phyloP scores from a whole-genome alignment of 208 protist genomes.

The Porcisia hertigi region DNA sequence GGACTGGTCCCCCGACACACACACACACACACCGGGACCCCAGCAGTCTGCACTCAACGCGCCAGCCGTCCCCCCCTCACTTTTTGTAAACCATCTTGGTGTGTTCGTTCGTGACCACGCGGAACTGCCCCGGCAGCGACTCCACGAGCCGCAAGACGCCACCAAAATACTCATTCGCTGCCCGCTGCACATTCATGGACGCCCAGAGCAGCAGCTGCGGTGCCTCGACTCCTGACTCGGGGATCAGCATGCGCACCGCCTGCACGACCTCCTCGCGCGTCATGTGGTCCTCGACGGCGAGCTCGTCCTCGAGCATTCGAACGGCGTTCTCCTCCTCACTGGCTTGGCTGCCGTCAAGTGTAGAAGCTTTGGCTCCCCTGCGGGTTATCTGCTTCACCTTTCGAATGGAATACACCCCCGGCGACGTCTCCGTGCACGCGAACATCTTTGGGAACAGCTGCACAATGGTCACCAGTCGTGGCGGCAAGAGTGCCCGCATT shows the following conservation, averaged over 20 bases:
- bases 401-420: conserved; percentile 70
- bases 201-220: conserved; percentile 76
- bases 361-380: not conserved
- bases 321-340: conserved; percentile 36
- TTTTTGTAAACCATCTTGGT: conserved; percentile 50
- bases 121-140: conserved; percentile 47
- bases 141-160: conserved; percentile 67
- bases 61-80: not conserved
- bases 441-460: conserved; percentile 78
- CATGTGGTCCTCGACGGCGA: conserved; percentile 44
- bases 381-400: conserved; percentile 38
- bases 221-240: conserved; percentile 57
- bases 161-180: conserved; percentile 66
- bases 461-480: conserved; percentile 64
- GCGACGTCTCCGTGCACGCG: conserved; percentile 71
- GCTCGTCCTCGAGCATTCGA: conserved; percentile 49
- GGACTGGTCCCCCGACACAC: not conserved
- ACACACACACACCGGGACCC: not conserved
- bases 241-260: conserved; percentile 58
- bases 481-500: conserved; percentile 74
- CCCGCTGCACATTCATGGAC: conserved; percentile 68
- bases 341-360: not conserved
- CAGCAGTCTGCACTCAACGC: not conserved
- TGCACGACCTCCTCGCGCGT: conserved; percentile 37
- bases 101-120: conserved; percentile 49